Percentiles rank a stretch among this genome's conserved stretches.
Conservation (phyloP, 306 rosid genomes). For the Leucaena leucocephala region DNA sequence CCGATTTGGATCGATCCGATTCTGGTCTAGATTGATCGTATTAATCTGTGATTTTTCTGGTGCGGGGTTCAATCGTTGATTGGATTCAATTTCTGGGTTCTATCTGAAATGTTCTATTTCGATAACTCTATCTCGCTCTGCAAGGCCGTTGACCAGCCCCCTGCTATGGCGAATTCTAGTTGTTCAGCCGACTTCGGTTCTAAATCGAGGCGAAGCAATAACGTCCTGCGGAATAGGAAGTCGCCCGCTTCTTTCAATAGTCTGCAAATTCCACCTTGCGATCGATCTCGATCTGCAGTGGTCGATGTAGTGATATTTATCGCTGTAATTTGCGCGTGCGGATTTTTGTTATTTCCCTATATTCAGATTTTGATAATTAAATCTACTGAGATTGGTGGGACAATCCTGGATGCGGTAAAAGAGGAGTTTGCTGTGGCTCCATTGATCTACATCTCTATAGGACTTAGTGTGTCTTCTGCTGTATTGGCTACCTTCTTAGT, state of each 20-base stretch:
- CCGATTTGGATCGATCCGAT: conserved; percentile 50
- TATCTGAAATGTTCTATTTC: conserved; percentile 85
- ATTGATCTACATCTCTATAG: conserved; percentile 67
- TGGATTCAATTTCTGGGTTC: conserved; percentile 40
- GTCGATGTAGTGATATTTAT: conserved; percentile 67
- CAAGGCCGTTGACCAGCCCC: conserved; percentile 75
- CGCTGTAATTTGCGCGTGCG: conserved; percentile 69
- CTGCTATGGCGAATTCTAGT: conserved; percentile 63
- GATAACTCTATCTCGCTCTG: conserved; percentile 82
- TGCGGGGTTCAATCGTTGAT: conserved; percentile 41
- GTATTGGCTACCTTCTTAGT: conserved; percentile 70
- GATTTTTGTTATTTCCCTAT: conserved; percentile 71
- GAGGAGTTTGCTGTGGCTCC: conserved; percentile 77
- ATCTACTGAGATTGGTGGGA: conserved; percentile 43
- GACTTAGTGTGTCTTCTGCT: conserved; percentile 61
- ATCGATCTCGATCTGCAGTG: conserved; percentile 71
- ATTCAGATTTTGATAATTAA: conserved; percentile 45
- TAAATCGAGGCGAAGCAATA: conserved; percentile 47
- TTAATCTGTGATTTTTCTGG: background rate
- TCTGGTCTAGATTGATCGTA: conserved; percentile 9
- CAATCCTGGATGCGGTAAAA: conserved; percentile 48
- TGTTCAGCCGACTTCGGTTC: conserved; percentile 46
- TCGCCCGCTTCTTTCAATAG: conserved; percentile 48
- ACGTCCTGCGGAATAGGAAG: conserved; percentile 51
- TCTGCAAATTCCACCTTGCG: conserved; percentile 58